These are phyloP conservation scores for Curvularia lunata DNA, from an alignment of 2,329 filamentous ascomycete genomes.

Conservation along the genomic window DNA sequence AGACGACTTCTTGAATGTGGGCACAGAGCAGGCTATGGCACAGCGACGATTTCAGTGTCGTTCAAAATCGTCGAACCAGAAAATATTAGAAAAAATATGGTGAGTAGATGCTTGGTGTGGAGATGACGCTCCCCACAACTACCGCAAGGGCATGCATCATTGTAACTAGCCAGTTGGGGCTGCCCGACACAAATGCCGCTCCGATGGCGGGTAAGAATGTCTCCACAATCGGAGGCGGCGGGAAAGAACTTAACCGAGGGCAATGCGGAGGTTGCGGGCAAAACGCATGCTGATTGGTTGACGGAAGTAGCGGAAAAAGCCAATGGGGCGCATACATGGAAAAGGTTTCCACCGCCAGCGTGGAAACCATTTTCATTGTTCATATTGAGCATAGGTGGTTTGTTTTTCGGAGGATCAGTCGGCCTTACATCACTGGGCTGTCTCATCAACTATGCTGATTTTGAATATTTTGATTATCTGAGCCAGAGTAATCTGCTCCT, in stretches of 20 bases:
- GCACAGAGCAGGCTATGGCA: conserved; percentile 11
- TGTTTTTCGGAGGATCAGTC: neutral
- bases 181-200: conserved; percentile 43
- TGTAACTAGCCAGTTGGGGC: conserved; percentile 31
- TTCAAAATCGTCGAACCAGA: conserved; percentile 24
- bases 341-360: conserved; percentile 27
- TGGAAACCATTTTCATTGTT: neutral
- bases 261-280: conserved; percentile 23
- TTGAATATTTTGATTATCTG: neutral
- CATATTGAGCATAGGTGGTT: conserved; percentile 11
- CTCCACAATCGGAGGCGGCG: conserved; percentile 31
- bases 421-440: neutral
- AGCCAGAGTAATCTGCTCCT: neutral
- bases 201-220: conserved; percentile 38
- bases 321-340: conserved; percentile 20
- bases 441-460: neutral
- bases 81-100: conserved; percentile 5
- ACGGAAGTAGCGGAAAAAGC: conserved; percentile 14
- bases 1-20: neutral
- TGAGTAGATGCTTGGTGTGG: conserved; percentile 31
- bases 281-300: conserved; percentile 23
- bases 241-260: conserved; percentile 37
- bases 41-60: conserved; percentile 13
- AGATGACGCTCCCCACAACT: conserved; percentile 39
- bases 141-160: conserved; percentile 34